Conservation (phyloP, 2,329 filamentous ascomycete genomes). For the Fusarium cicatricum region DNA sequence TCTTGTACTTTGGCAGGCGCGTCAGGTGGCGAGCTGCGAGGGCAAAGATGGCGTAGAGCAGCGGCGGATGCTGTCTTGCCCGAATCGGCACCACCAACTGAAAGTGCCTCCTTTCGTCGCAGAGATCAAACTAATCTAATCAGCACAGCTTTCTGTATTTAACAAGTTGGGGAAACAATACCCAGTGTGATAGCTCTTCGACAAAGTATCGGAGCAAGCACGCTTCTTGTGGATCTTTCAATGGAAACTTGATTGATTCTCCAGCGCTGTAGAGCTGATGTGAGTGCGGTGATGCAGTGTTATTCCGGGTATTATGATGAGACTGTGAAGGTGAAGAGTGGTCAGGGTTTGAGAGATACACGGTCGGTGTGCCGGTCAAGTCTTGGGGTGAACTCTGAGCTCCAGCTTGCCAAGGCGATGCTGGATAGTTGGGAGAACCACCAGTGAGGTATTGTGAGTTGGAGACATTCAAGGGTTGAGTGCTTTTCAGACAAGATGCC, state of each 20-base stretch:
- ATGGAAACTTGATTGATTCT: slow-evolving; percentile 39
- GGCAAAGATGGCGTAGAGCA: slow-evolving; percentile 53
- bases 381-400: slow-evolving; percentile 18
- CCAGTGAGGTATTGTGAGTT: slow-evolving; percentile 4
- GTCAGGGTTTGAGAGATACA: slow-evolving; percentile 14
- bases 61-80: slow-evolving; percentile 48
- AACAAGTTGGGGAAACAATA: slow-evolving; percentile 18
- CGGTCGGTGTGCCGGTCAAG: slow-evolving; percentile 14
- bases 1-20: slow-evolving; percentile 50
- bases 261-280: slow-evolving; percentile 8
- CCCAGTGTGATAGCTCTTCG: slow-evolving; percentile 52
- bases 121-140: slow-evolving; percentile 49
- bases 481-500: not conserved
- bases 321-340: slow-evolving; percentile 23
- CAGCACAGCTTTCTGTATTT: not conserved
- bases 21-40: slow-evolving; percentile 51
- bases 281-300: slow-evolving; percentile 17
- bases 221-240: slow-evolving; percentile 49
- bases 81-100: slow-evolving; percentile 49
- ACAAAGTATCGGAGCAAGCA: slow-evolving; percentile 51
- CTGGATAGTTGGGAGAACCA: slow-evolving; percentile 10
- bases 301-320: slow-evolving; percentile 1
- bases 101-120: slow-evolving; percentile 51
- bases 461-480: not conserved
- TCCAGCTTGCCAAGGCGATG: slow-evolving; percentile 24